Evolutionary conservation across 495 filamentous ascomycete genomes (phyloP), one percentile per base, ranked within the genome.

Genomic region (Xylaria scruposa): DNA sequence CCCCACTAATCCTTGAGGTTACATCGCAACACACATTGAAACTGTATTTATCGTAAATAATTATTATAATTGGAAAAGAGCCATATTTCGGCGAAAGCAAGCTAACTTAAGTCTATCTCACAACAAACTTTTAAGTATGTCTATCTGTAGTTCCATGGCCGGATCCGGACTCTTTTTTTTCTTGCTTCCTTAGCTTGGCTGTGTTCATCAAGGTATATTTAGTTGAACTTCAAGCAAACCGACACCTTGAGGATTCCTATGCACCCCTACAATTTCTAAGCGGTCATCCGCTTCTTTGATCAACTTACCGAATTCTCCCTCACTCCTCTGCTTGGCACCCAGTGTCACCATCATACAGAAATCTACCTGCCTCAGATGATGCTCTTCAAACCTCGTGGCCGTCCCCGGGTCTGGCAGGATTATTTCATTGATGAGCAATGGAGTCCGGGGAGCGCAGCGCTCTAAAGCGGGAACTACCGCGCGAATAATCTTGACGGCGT

Each of bases 401-500:
- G 21, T 60, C 15, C 70, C 78, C 15, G 31, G 68, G 40, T 78
- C 72, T 0, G 80, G 80, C 47, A 79, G 7, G 3, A 81, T 66
- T 1, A 72, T 69, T 1, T 81, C 79, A 53, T 79, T 81, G 53
- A 81, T 76, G 2, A 81, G 71, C 19, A 81, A 13, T 3, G 79
- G 78, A 26, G 79, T 80, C 3, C 54, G 70, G 1, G 58, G 71
- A n/a, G 17, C 71, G 24, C 31, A 77, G 0, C 42, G 31, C 71
- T 81, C 78, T 0, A 81, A 49, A 0, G 38, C 79, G 12, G 78
- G 78, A 10, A 80, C 76, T 3, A 80, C 13, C 0, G 65, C 33
- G 2, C 67, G 44, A 4, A 81, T 60, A 5, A 81, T 78, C 2
- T 6, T 74, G 17, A 79, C 47, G 4, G 47, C 54, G 44, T 78